Evolutionary conservation across 1,284 basidiomycete genomes (phyloP), one percentile per base, ranked within the genome.

Genomic region (Amylostereum areolatum): DNA sequence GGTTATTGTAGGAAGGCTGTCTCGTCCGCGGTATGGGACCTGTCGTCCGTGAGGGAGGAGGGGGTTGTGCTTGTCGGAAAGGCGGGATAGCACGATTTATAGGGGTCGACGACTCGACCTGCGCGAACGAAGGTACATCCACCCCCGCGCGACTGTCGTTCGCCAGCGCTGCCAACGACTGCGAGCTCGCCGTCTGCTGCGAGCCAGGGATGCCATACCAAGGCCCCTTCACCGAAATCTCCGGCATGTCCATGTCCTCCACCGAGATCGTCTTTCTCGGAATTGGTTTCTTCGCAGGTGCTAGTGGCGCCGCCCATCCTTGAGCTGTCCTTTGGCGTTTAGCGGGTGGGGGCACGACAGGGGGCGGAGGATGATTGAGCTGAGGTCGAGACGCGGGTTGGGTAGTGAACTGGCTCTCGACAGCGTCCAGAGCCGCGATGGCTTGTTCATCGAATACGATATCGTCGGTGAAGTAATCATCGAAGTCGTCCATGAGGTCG

Each of bases 401-500:
- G 12, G 62, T 62, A 30, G 51, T 60, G 53, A 65, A 82, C 53
- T 75, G 75, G 54, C 71, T 71, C 62, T 89, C 86, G 48, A 74
- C 74, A 47, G 72, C 67, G 52, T 85, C 82, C 30, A 87, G 70
- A 35, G 72, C 64, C 6, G 84, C 85, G 39, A 87, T 63, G 2
- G 78, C 72, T 53, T 73, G 67, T 42, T 80, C 82, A 60, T 88
- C 85, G 41, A 88, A 65, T 30, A 80, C 71, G 56, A 85, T 66
- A 53, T 82, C 80, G 63, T 83, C 80, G 52, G 67, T 64, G 57
- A 78, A 77, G 65, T 83, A 81, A 57, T 84, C 78, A 62, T 88
- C 86, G 31, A 75, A 80, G 64, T 75, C 74, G 56, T 74, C 66
- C 84, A 85, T 86, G 9, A 31, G 27, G 18, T 18, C 18, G 18